These are phyloP conservation scores for Cylindrotheca closterium DNA, from an alignment of 108 stramenopile species.

Conservation along the genomic window DNA sequence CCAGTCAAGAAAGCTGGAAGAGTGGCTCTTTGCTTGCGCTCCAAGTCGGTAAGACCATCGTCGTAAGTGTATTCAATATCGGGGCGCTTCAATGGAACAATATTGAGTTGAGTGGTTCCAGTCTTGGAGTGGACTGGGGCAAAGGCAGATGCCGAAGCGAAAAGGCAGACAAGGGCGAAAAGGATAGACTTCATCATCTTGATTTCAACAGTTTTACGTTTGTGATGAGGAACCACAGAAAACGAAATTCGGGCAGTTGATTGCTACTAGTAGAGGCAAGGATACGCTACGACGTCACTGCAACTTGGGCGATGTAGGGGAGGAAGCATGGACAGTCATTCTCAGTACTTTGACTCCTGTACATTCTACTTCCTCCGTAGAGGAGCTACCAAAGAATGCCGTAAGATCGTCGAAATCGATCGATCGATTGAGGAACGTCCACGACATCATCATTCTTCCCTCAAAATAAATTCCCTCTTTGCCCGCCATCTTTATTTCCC, in stretches of 20 bases:
- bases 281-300: slow-evolving; percentile 1
- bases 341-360: too few relatives aligned
- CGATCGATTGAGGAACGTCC: too few relatives aligned
- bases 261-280: too few relatives aligned
- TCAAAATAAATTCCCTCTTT: too few relatives aligned
- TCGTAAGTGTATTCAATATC: slow-evolving; percentile 28
- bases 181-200: slow-evolving; percentile 1
- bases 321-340: neutral
- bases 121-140: neutral
- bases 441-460: too few relatives aligned
- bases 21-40: slow-evolving; percentile 50
- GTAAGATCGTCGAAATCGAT: too few relatives aligned
- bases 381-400: too few relatives aligned
- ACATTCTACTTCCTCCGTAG: too few relatives aligned
- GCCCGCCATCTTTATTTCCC: too few relatives aligned
- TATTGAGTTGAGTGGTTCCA: neutral
- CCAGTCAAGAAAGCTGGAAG: slow-evolving; percentile 54
- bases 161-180: neutral
- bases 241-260: neutral
- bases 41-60: slow-evolving; percentile 58
- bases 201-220: neutral
- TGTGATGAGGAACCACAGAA: neutral
- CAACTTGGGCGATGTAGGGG: neutral
- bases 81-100: slow-evolving; percentile 1
- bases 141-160: neutral